phyloP scores from a whole-genome alignment of 352 stramenopile species.

The Halophytophthora polymorphica region DNA sequence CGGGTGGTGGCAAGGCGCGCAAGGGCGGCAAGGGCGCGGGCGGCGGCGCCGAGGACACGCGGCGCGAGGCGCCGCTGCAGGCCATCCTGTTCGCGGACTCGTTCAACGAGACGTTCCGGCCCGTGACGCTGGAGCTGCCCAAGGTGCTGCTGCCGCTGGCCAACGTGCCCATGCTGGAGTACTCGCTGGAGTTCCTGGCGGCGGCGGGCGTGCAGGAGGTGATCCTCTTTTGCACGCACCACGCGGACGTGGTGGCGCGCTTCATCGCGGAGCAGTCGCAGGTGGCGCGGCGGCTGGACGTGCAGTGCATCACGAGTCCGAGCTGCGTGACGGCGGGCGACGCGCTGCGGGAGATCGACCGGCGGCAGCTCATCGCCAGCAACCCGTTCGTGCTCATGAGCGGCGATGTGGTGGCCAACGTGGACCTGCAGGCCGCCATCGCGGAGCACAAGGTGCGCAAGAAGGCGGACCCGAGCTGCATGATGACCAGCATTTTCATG shows the following conservation, averaged over 20 bases:
- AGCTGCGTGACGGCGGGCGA: constrained; percentile 91
- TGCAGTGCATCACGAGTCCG: constrained; percentile 73
- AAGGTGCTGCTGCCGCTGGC: constrained; percentile 95
- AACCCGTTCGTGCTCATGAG: constrained; percentile 98
- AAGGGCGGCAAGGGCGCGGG: too few relatives aligned
- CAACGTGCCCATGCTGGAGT: constrained; percentile 97
- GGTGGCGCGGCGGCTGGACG: constrained; percentile 52
- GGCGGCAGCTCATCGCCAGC: constrained; percentile 91
- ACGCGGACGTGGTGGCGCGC: constrained; percentile 84
- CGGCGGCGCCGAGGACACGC: constrained; percentile 53
- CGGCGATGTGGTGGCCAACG: constrained; percentile 96
- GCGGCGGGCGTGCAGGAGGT: constrained; percentile 94
- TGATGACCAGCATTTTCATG: constrained; percentile 96
- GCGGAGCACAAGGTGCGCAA: constrained; percentile 75
- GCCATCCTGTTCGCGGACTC: constrained; percentile 96
- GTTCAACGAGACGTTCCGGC: constrained; percentile 93
- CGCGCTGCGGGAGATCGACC: constrained; percentile 95
- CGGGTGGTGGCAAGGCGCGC: too few relatives aligned
- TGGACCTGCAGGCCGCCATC: constrained; percentile 84
- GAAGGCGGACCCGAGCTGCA: constrained; percentile 89
- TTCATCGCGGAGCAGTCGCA: constrained; percentile 71
- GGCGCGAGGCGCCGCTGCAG: constrained; percentile 92
- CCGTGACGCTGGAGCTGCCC: constrained; percentile 81
- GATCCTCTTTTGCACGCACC: constrained; percentile 91
- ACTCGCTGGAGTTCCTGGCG: constrained; percentile 96